Base-by-base conservation (phyloP, 148 eudicot genomes). In the Fagopyrum esculentum region DNA sequence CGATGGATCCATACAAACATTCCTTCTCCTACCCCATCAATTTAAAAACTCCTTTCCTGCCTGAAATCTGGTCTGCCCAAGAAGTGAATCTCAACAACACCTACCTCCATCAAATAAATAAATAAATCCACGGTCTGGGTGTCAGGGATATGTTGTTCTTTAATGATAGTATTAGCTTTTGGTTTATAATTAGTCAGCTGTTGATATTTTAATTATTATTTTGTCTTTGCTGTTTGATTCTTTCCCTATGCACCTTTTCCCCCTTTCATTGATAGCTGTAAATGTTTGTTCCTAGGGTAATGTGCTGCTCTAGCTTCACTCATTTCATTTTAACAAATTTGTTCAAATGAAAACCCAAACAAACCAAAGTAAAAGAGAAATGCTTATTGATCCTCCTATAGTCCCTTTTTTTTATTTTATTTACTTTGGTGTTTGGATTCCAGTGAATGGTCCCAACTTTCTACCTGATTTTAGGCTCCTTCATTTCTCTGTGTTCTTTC, bases 31-130 rank as follows among this genome's bases (percentile, higher is more conserved):
- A 26, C 35, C 68, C 68, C 68, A 61, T 61, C 15, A 29, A 5
- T 61, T 61, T 9, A 26, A 26, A 10, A 61, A 29, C 68, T 22
- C 26, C 26, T 22, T 22, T 22, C 26, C 26, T 22, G 26, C 26
- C 26, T 60, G 66, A 64, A 64, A 64, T 66, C 71, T 40, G 71
- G 47, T 66, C 71, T 66, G 71, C 71, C 71, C 71, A 66, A 66
- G 19, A 66, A 66, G 71, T 66, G 71, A 66, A 66, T 66, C 71
- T 66, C 71, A 66, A 66, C 47, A 66, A 66, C 71, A 66, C 71
- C 71, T 15, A 66, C 46, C 71, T 66, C 69, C 71, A 66, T 66
- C 46, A 43, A 66, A 66, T 66, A 12, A 66, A 5, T 35, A 64
- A 66, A 66, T 43, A 40, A 35, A 66, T 66, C 47, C 71, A 59